Base-by-base conservation (phyloP, 179 eudicot genomes). In the Monotropa hypopitys region DNA sequence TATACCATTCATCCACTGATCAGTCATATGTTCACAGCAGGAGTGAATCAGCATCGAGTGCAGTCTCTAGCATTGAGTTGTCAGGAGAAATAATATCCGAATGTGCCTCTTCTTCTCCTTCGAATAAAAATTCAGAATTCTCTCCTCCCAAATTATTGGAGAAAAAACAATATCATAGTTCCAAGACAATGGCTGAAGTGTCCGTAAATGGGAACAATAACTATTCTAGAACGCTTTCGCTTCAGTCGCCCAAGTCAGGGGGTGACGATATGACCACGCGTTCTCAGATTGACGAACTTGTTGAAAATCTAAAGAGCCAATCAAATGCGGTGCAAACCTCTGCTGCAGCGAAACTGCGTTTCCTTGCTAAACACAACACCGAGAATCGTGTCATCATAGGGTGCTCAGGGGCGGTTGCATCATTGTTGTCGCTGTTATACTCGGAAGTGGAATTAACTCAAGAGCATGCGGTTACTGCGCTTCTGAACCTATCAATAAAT, bases 11-110 rank as follows among this genome's bases (percentile, higher is more conserved):
- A 53, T 88, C 95, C 46, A 81, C 90, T 6, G 93, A 88, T 70
- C 90, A 91, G 81, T 88, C 92, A 0, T 89, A 86, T 79, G 77
- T 83, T 72, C 99, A 96, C 74, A 91, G 96, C 84, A 84, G 98
- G 84, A 88, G 87, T 47, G 98, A 87, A 75, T 96, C 98, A 43
- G 84, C 79, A 32, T 88, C 90, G 21, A 94, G 97, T 74, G 94
- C 83, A 33, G 75, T 88, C 74, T 89, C 96, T 38, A 91, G 88
- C 83, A 76, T 81, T 42, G 92, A 88, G 12, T 61, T 62, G 45
- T 85, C 88, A 4, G 87, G 88, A 78, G 90, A 90, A 72, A 76
- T 82, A 62, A 79, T 66, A 63, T 85, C 88, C 30, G 83, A 84
- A 53, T 38, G 23, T 49, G 46, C 65, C 76, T 53, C 59, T 65